Conservation (phyloP, 2,329 filamentous ascomycete species). For the Moelleriella libera region DNA sequence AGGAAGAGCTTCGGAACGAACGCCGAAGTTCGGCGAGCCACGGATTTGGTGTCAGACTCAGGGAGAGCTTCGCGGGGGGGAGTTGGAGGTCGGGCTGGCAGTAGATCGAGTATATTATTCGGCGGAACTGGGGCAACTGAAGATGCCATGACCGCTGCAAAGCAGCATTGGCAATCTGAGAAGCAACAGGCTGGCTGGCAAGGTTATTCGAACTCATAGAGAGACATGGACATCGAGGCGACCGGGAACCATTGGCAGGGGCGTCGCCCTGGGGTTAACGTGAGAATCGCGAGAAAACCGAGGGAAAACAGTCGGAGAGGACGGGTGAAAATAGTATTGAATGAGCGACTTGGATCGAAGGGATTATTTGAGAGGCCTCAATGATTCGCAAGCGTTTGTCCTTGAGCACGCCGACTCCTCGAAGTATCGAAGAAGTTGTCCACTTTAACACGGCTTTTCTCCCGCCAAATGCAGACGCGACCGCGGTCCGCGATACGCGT, state of each 20-base stretch:
- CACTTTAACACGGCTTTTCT: not conserved
- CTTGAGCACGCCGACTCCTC: too few species aligned
- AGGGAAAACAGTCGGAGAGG: too few species aligned
- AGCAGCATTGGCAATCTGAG: constrained; percentile 25
- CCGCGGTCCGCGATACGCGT: not conserved
- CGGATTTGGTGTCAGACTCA: constrained; percentile 22
- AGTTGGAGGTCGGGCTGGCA: constrained; percentile 49
- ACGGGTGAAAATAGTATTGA: too few species aligned
- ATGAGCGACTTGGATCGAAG: too few species aligned
- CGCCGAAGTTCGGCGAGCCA: constrained; percentile 19
- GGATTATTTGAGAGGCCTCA: too few species aligned
- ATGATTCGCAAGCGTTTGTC: too few species aligned
- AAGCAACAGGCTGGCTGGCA: constrained; percentile 10
- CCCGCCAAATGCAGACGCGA: not conserved
- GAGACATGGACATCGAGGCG: not conserved
- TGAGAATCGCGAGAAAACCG: too few species aligned
- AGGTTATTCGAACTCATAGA: constrained; percentile 3
- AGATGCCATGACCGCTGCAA: constrained; percentile 26
- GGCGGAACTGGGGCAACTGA: constrained; percentile 19
- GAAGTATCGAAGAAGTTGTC: too few species aligned
- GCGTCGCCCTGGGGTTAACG: too few species aligned
- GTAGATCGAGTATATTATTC: constrained; percentile 29
- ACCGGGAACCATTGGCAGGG: too few species aligned
- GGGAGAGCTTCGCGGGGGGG: constrained; percentile 43
- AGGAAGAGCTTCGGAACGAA: constrained; percentile 22